Base-by-base conservation (phyloP, 2,329 filamentous ascomycete genomes). In the Diaporthe amygdali region DNA sequence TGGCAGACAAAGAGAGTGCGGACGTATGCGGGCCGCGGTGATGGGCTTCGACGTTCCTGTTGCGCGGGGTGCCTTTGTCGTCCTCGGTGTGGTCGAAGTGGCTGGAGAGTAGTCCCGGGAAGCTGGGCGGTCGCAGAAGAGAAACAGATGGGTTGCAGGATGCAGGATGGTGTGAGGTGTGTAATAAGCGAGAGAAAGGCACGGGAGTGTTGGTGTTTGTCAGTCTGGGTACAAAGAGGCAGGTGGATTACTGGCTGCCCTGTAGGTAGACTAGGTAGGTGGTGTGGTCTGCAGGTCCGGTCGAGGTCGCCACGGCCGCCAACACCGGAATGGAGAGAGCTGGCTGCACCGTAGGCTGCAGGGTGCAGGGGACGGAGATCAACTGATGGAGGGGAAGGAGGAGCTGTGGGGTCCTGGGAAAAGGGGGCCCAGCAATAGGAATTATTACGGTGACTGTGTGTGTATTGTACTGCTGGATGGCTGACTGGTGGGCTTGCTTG, bases 301-400 rank as follows among this genome's bases (percentile, higher is more conserved):
- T 52, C 46, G 52, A 46, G 64, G 64, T 67, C 49, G 49, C 49
- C 64, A 46, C 39, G 55, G 59, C 56, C 27, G 52, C 41, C 39
- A 56, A 30, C 34, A 56, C 39, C 41, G 66, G n/a, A 15, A 30
- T 47, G 54, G 52, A 46, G 7, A 15, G 9, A 22, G 39, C 52
- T 56, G 37, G 34, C 54, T 20, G 51, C n/a, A 47, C 52, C 44
- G 51, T 9, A 56, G 51, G 66, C 51, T 47, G 39, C 41, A 55
- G 66, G 66, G 52, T 59, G 66, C 66, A 68, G 52, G 66, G 52
- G 66, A 68, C 52, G 66, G 66, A 59, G 49, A 59, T 68, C 66
- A 68, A 56, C 51, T 68, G 66, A 59, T 49, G 66, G 66, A 68
- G 52, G 66, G 66, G 52, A 37, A 56, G 46, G 49, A 34, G 27